A percentile compares a stretch with the other conserved stretches of the same genome.
Evolutionary conservation across 2,329 filamentous ascomycete genomes (phyloP).

Genomic region (Trichoderma sp.): DNA sequence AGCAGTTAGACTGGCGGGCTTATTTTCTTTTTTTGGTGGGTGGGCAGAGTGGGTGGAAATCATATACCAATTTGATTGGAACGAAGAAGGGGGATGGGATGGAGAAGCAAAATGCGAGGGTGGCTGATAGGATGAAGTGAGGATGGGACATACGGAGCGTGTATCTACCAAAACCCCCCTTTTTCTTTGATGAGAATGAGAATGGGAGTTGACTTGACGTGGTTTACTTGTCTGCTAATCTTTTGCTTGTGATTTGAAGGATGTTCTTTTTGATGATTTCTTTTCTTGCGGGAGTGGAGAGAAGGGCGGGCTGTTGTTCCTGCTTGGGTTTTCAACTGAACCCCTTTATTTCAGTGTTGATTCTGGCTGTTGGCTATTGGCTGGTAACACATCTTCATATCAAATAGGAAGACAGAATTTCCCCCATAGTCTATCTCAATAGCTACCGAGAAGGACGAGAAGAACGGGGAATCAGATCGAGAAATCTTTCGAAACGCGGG

Average conservation of each 20-base stretch:
- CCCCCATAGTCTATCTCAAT: too few species aligned
- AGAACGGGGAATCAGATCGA: too few species aligned
- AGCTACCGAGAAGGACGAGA: too few species aligned
- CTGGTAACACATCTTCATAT: too few species aligned
- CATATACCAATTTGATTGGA: slow-evolving; percentile 12
- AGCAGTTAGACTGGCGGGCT: not conserved
- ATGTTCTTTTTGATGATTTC: too few species aligned
- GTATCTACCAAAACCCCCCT: not conserved
- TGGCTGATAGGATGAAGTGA: not conserved
- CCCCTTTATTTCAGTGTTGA: too few species aligned
- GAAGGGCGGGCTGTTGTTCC: too few species aligned
- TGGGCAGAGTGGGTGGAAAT: not conserved
- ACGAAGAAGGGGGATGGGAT: not conserved
- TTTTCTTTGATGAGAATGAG: not conserved
- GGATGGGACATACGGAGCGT: not conserved
- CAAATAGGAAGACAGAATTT: too few species aligned
- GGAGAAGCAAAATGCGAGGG: not conserved
- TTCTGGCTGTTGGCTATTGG: too few species aligned
- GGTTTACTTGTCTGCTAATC: not conserved
- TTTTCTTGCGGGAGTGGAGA: too few species aligned
- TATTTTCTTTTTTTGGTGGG: not conserved
- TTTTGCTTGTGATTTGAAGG: not conserved
- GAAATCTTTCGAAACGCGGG: too few species aligned
- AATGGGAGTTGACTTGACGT: not conserved
- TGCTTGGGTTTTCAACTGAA: too few species aligned